phyloP scores from a whole-genome alignment of 2,329 filamentous ascomycete genomes.

The Fusarium succisae region DNA sequence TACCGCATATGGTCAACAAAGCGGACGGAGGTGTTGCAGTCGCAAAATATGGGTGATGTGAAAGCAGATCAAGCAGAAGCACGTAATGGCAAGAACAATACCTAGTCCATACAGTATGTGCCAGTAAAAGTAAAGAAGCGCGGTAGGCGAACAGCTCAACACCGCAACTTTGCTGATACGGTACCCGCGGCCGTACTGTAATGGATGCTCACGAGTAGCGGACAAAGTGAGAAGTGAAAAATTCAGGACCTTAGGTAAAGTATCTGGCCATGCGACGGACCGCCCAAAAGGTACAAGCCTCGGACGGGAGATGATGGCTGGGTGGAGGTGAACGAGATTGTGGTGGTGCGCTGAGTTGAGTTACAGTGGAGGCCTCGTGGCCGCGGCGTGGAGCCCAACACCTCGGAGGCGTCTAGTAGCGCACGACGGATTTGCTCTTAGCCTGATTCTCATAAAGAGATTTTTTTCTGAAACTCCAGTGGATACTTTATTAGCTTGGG shows the following conservation, averaged over 20 bases:
- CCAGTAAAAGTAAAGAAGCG: constrained; percentile 34
- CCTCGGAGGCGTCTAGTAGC: constrained; percentile 38
- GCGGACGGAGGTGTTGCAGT: constrained; percentile 20
- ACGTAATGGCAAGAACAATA: neutral
- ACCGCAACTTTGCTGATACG: constrained; percentile 35
- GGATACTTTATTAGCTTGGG: constrained; percentile 21
- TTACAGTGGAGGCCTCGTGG: constrained; percentile 35
- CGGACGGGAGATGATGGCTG: constrained; percentile 22
- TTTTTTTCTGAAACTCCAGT: constrained; percentile 39
- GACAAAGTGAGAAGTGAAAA: constrained; percentile 12
- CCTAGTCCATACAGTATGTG: neutral
- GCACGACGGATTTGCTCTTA: constrained; percentile 27
- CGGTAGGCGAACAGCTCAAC: constrained; percentile 40
- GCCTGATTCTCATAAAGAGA: constrained; percentile 7
- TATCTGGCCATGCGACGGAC: constrained; percentile 22
- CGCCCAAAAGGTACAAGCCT: constrained; percentile 23
- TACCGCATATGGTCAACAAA: constrained; percentile 30
- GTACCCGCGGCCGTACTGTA: neutral
- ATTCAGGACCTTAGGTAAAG: neutral
- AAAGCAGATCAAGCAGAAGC: constrained; percentile 5
- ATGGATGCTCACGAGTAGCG: constrained; percentile 22
- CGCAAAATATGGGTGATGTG: constrained; percentile 8
- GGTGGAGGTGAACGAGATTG: constrained; percentile 20
- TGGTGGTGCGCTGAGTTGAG: constrained; percentile 31
- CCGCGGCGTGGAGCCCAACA: constrained; percentile 36